phyloP scores from a whole-genome alignment of 176 grass and related monocot genomes.

The Eleusine indica region DNA sequence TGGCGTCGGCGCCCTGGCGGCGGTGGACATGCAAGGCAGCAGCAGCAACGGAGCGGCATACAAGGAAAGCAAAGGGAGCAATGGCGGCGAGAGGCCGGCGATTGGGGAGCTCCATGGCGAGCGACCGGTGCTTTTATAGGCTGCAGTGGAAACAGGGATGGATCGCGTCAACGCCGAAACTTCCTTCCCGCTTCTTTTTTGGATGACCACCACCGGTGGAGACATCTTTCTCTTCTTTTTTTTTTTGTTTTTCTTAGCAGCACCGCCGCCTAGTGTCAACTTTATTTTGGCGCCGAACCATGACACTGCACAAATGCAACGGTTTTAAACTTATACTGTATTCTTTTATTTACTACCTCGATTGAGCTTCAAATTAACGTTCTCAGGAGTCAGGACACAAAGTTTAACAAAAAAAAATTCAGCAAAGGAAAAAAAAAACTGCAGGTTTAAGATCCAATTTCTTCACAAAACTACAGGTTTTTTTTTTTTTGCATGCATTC shows the following conservation, averaged over 20 bases:
- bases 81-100: constrained; percentile 4
- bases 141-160: not conserved
- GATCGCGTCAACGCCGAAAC: constrained; percentile 35
- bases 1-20: constrained; percentile 32
- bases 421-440: too few species aligned
- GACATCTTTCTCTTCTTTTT: too few species aligned
- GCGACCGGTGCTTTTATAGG: constrained; percentile 2
- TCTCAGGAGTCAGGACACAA: too few species aligned
- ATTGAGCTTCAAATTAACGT: not conserved
- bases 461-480: too few species aligned
- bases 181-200: constrained; percentile 21
- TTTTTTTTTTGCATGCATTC: too few species aligned
- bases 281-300: not conserved
- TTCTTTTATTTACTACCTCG: too few species aligned
- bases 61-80: not conserved
- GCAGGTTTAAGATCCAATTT: too few species aligned
- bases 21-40: constrained; percentile 56
- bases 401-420: too few species aligned
- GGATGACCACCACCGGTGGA: too few species aligned
- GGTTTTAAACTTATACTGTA: not conserved
- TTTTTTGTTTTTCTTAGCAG: not conserved
- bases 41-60: constrained; percentile 22
- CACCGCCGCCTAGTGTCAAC: not conserved
- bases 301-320: not conserved
- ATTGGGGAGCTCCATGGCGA: not conserved